Evolutionary conservation across 345 rosid species (phyloP).

Genomic region (Clarkia xantiana): DNA sequence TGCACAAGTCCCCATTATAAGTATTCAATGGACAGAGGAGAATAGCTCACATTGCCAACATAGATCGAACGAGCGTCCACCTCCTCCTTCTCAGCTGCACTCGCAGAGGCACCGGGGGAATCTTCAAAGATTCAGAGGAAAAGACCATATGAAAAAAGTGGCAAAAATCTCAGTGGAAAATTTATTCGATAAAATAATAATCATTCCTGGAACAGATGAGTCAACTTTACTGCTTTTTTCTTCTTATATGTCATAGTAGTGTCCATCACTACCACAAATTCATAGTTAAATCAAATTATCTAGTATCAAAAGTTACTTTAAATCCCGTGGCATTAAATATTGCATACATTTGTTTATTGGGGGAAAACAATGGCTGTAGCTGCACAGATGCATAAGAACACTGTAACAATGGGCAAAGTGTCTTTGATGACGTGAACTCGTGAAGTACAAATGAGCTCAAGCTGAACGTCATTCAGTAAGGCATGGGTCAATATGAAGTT

Average conservation of each 20-base stretch:
- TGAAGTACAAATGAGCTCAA: too few relatives aligned
- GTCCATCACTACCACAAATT: too few relatives aligned
- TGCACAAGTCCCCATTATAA: background rate
- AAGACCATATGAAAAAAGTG: constrained; percentile 6
- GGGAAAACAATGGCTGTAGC: background rate
- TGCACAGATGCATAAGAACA: background rate
- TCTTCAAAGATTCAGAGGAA: constrained; percentile 24
- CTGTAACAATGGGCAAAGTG: background rate
- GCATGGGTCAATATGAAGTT: too few relatives aligned
- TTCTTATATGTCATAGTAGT: too few relatives aligned
- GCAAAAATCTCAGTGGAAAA: background rate
- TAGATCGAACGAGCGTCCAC: constrained; percentile 90
- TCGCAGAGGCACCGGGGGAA: constrained; percentile 47
- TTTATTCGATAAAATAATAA: too few relatives aligned
- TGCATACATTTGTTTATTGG: background rate
- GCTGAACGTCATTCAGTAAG: too few relatives aligned
- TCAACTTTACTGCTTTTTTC: too few relatives aligned
- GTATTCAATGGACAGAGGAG: background rate
- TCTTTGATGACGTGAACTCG: too few relatives aligned
- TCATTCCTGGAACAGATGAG: too few relatives aligned
- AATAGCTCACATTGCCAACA: constrained; percentile 87
- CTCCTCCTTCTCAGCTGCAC: constrained; percentile 92
- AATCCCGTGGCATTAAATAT: too few relatives aligned
- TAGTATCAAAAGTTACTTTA: too few relatives aligned
- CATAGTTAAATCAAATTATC: too few relatives aligned